These are phyloP conservation scores for Colletotrichum sp. DNA, from an alignment of 2,329 filamentous ascomycete species.

Conservation along the genomic window DNA sequence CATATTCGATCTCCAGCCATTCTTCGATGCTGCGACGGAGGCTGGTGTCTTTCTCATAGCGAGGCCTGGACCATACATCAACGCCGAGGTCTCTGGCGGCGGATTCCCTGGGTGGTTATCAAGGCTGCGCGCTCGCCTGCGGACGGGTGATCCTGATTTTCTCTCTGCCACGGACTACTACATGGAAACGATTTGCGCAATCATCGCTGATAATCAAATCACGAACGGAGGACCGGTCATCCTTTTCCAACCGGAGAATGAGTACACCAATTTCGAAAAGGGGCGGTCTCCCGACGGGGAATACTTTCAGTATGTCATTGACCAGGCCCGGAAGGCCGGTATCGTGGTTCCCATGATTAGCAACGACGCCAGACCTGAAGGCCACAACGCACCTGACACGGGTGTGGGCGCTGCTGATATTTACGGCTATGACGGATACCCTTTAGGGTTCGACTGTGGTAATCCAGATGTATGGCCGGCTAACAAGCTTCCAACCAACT, in stretches of 20 bases:
- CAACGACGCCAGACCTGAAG: slow-evolving; percentile 70
- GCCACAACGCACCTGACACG: slow-evolving; percentile 69
- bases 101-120: slow-evolving; percentile 84
- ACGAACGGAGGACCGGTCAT: slow-evolving; percentile 84
- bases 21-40: slow-evolving; percentile 76
- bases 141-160: slow-evolving; percentile 67
- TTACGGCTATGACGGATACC: slow-evolving; percentile 64
- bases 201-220: slow-evolving; percentile 78
- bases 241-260: slow-evolving; percentile 81
- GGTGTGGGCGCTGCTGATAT: slow-evolving; percentile 45
- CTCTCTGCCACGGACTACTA: slow-evolving; percentile 73
- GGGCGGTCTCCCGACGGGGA: slow-evolving; percentile 57
- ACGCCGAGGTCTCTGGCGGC: slow-evolving; percentile 77
- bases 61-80: slow-evolving; percentile 76
- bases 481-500: slow-evolving; percentile 43
- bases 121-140: slow-evolving; percentile 66
- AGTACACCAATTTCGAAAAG: slow-evolving; percentile 66
- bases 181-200: slow-evolving; percentile 48
- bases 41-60: slow-evolving; percentile 81
- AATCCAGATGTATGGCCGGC: slow-evolving; percentile 52
- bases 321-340: slow-evolving; percentile 71
- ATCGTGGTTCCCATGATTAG: slow-evolving; percentile 77
- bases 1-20: slow-evolving; percentile 74
- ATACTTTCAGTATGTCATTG: slow-evolving; percentile 74
- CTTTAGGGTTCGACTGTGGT: slow-evolving; percentile 61